Base-by-base conservation (phyloP, 2,329 filamentous ascomycete species). In the Cercospora sojina region DNA sequence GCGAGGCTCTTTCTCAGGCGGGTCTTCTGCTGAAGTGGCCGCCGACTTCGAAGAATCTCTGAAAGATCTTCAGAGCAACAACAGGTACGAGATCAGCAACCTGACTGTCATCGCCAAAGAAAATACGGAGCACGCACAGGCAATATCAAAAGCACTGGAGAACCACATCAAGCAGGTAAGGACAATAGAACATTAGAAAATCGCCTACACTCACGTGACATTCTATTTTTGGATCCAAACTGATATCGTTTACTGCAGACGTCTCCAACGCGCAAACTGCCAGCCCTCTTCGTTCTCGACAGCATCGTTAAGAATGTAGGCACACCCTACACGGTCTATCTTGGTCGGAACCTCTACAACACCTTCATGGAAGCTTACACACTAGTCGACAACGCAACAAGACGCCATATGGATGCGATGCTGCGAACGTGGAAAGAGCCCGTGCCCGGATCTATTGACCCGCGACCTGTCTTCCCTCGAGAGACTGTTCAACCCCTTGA, bases 221-320 rank as follows among this genome's bases (percentile, higher is more conserved):
- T 49, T 49, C 43, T 66, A 58, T 53, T 64, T 53, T 62, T 59
- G 61, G 53, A 20, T 49, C 13, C 43, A 47, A 32, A 74, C 83
- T 86, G 74, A 63, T 47, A 20, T 86, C 75, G 60, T 38, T 59
- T 23, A 25, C 49, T 18, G 20, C 80, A 99, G 95, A 92, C 91
- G 63, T 87, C 92, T 55, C 93, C 95, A 43, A 86, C 88, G 68
- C 93, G 93, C 79, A 99, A 98, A 77, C 84, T 99, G 2, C 93
- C 95, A 18, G 92, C 95, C n/a, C 85, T 99, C 29, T 99, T 98
- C 80, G 92, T 99, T 71, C 89, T 99, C 76, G 95, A 99, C 81
- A 98, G 94, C 16, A 94, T 99, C 68, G 93, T 96, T 77, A 99
- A 99, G 81, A 98, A 99, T 83, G 93, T 99, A 69, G 95, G 95